A percentile compares a stretch with the other conserved stretches of the same genome.
phyloP scores from a whole-genome alignment of 495 filamentous ascomycete genomes.

The Achaetomiella virescens region DNA sequence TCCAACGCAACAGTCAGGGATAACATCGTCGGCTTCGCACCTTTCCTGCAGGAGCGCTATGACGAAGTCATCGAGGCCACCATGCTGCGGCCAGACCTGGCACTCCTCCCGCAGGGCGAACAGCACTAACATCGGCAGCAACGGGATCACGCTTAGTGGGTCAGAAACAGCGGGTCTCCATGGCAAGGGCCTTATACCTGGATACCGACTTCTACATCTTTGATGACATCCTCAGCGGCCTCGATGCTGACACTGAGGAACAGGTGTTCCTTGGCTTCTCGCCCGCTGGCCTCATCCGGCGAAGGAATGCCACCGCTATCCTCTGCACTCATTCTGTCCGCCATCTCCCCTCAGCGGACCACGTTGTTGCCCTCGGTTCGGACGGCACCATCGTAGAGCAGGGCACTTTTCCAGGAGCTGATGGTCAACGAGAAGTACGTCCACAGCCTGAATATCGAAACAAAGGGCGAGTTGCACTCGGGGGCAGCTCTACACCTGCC shows the following conservation, averaged over 20 bases:
- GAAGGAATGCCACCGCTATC: slow-evolving; percentile 18
- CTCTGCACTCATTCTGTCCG: slow-evolving; percentile 25
- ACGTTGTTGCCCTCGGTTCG: slow-evolving; percentile 31
- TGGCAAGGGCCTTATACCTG: slow-evolving; percentile 32
- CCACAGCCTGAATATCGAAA: slow-evolving; percentile 13
- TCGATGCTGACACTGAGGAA: slow-evolving; percentile 57
- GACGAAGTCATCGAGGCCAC: slow-evolving; percentile 58
- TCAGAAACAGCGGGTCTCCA: slow-evolving; percentile 55
- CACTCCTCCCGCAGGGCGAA: slow-evolving; percentile 34
- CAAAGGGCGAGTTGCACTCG: background rate
- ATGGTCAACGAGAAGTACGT: slow-evolving; percentile 23
- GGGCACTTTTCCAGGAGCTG: slow-evolving; percentile 22
- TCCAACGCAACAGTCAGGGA: slow-evolving; percentile 37
- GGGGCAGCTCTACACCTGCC: background rate
- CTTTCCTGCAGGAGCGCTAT: slow-evolving; percentile 56
- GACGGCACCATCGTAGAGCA: slow-evolving; percentile 24
- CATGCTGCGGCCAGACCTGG: slow-evolving; percentile 51
- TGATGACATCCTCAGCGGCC: slow-evolving; percentile 53
- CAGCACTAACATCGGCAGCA: slow-evolving; percentile 55
- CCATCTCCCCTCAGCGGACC: slow-evolving; percentile 48
- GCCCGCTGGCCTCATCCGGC: slow-evolving; percentile 21
- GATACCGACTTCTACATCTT: slow-evolving; percentile 26
- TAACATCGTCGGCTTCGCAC: slow-evolving; percentile 28
- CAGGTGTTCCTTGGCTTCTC: slow-evolving; percentile 51
- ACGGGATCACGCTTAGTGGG: slow-evolving; percentile 60